phyloP scores from a whole-genome alignment of 257 asterid species.

The Jaltomata sinuosa region DNA sequence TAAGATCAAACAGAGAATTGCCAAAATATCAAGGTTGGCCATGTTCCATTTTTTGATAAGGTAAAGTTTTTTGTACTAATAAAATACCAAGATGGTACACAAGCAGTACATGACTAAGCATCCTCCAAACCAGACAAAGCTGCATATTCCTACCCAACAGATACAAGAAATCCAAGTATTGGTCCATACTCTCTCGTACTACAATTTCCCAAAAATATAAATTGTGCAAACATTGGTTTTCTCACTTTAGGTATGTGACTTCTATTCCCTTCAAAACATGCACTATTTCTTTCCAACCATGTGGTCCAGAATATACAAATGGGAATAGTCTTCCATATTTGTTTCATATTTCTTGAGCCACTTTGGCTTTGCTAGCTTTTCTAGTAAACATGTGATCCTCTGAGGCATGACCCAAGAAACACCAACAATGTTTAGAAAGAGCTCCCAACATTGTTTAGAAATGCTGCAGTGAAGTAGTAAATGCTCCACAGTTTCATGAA shows the following conservation, averaged over 20 bases:
- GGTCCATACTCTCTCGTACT: not conserved
- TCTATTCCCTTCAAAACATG: not conserved
- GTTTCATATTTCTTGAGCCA: not conserved
- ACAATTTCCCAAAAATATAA: not conserved
- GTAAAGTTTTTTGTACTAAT: not conserved
- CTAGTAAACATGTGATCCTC: not conserved
- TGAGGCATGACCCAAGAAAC: not conserved
- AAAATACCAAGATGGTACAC: not conserved
- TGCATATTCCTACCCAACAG: not conserved
- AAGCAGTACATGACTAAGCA: not conserved
- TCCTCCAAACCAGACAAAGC: not conserved
- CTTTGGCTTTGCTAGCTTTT: not conserved
- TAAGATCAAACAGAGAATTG: slow-evolving; percentile 1
- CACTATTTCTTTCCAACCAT: not conserved
- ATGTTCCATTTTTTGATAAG: not conserved
- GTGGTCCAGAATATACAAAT: not conserved
- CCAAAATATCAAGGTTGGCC: not conserved
- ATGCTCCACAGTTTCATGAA: not conserved
- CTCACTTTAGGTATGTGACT: not conserved
- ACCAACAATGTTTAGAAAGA: not conserved
- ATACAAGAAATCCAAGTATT: not conserved
- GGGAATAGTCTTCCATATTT: not conserved
- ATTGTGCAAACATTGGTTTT: not conserved
- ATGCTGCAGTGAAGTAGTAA: not conserved
- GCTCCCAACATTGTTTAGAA: not conserved